These are phyloP conservation scores for Plenodomus tracheiphilus DNA, from an alignment of 2,329 filamentous ascomycete genomes.

Conservation along the genomic window DNA sequence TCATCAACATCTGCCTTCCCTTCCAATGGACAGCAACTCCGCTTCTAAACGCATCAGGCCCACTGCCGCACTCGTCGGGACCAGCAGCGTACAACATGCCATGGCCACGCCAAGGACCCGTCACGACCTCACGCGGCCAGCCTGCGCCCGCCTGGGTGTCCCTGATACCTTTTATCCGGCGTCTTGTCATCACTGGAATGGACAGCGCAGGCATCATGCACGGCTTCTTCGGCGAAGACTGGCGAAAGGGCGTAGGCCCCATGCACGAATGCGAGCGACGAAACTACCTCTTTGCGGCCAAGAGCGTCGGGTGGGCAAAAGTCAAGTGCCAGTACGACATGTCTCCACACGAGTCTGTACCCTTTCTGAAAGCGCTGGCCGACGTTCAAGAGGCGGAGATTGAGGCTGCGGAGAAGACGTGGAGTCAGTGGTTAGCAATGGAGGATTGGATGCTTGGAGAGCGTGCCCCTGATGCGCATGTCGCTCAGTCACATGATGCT, in stretches of 20 bases:
- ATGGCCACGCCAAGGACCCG: constrained; percentile 49
- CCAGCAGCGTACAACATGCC: constrained; percentile 41
- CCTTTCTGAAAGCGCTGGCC: constrained; percentile 83
- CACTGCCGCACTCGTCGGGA: constrained; percentile 35
- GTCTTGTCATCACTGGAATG: constrained; percentile 88
- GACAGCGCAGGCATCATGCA: constrained; percentile 85
- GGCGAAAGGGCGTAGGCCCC: constrained; percentile 75
- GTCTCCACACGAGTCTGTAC: constrained; percentile 77
- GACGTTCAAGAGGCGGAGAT: constrained; percentile 79
- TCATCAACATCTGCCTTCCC: constrained; percentile 89
- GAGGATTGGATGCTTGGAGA: constrained; percentile 98
- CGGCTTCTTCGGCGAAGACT: constrained; percentile 96
- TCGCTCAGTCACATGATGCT: constrained; percentile 23
- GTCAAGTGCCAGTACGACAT: constrained; percentile 94
- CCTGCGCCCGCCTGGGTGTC: constrained; percentile 59
- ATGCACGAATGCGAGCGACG: constrained; percentile 87
- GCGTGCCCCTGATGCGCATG: constrained; percentile 60
- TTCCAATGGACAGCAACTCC: constrained; percentile 69
- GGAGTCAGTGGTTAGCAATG: constrained; percentile 96
- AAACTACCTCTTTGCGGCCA: constrained; percentile 94
- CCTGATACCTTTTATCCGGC: constrained; percentile 84
- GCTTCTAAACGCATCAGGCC: constrained; percentile 44
- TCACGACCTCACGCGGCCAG: constrained; percentile 43
- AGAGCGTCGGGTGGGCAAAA: constrained; percentile 85
- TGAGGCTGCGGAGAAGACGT: constrained; percentile 76